Conservation (phyloP, 2,329 filamentous ascomycete genomes). For the Alternaria arbusti region DNA sequence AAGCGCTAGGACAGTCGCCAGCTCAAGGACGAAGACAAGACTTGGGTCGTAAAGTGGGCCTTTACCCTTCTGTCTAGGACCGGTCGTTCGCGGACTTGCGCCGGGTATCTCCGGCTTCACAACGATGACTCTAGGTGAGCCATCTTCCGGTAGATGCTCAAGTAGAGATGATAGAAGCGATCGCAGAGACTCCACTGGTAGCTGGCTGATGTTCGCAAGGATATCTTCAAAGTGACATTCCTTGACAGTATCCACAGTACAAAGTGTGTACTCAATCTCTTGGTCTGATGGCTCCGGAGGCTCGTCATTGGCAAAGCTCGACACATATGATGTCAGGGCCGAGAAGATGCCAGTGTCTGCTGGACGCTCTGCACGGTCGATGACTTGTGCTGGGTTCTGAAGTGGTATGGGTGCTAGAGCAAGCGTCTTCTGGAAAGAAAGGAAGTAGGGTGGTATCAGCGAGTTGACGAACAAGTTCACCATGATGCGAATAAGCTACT, state of each 20-base stretch:
- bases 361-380: slow-evolving; percentile 81
- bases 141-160: slow-evolving; percentile 85
- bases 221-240: slow-evolving; percentile 85
- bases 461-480: slow-evolving; percentile 97
- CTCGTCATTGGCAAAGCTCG: slow-evolving; percentile 98
- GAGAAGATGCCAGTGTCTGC: slow-evolving; percentile 88
- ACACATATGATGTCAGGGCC: slow-evolving; percentile 93
- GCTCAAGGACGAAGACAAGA: slow-evolving; percentile 87
- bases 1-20: slow-evolving; percentile 82
- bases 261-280: slow-evolving; percentile 93
- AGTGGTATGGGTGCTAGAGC: slow-evolving; percentile 83
- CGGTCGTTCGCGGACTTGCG: slow-evolving; percentile 65
- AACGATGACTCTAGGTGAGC: slow-evolving; percentile 78
- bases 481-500: slow-evolving; percentile 85
- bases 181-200: slow-evolving; percentile 66
- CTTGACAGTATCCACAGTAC: slow-evolving; percentile 91
- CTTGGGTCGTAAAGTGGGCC: slow-evolving; percentile 80
- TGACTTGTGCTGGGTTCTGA: slow-evolving; percentile 88
- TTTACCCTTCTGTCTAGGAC: slow-evolving; percentile 61
- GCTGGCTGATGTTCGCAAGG: slow-evolving; percentile 77
- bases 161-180: slow-evolving; percentile 76
- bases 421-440: slow-evolving; percentile 66
- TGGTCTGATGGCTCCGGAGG: slow-evolving; percentile 97
- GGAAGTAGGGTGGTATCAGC: slow-evolving; percentile 82
- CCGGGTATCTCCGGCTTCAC: slow-evolving; percentile 85